Base-by-base conservation (phyloP, 371 early-diverging fungal genomes). In the Mortierella sp. region DNA sequence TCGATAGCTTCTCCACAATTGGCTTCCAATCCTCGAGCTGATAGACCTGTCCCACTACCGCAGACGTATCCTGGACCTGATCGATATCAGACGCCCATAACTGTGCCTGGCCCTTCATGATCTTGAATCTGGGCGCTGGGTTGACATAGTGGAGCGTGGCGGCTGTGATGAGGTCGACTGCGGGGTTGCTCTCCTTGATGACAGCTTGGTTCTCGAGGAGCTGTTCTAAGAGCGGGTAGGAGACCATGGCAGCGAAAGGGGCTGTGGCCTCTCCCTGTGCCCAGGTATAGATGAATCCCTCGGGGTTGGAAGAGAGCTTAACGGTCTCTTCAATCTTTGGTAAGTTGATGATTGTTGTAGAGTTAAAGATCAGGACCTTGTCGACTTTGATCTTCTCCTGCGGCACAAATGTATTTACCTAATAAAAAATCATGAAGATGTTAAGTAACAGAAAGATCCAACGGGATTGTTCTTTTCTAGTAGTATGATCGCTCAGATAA, bases 41-140 rank as follows among this genome's bases (percentile, higher is more conserved):
- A 24, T 72, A 79, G 47, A 81, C 79, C 56, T 79, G 80, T 11
- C 66, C 80, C 17, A 78, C 75, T n/a, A 67, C 83, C 1, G 70
- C 65, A 11, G 78, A 58, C 14, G 80, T 59, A 0, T 73, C 56
- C 8, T 57, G 62, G 28, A 81, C 19, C 4, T 53, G 50, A 26
- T 60, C 57, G 48, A 73, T 59, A 43, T 68, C 73, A 41, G 53
- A 63, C 24, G 48, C 61, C 73, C 78, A 78, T 23, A 57, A 43
- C 30, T 58, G 64, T 14, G 21, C 64, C 1, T 42, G 26, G 7
- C 61, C 71, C 31, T 64, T 56, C 6, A 56, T 41, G 4, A 65
- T 62, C 24, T 65, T 57, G 52, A 79, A 19, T 51, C n/a, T 49
- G 4, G 59, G 34, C 27, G 49, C 9, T 32, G 46, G 72, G 9